Evolutionary conservation across 2,329 filamentous ascomycete genomes (phyloP), one percentile per base, ranked within the genome.

Genomic region (Calonectria multiphialidica): DNA sequence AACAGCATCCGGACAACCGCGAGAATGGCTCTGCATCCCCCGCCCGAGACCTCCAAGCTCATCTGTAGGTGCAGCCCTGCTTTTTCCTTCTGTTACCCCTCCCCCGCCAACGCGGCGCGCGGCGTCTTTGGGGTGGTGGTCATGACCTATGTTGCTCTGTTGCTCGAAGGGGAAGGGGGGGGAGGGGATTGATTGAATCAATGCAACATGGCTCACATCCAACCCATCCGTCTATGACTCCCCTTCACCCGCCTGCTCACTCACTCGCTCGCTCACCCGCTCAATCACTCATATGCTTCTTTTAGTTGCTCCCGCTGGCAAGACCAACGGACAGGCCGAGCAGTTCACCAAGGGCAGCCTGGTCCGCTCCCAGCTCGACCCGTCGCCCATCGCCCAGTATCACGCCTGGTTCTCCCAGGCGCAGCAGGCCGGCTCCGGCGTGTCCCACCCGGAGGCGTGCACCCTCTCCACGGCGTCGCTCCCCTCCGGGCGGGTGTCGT

Each of bases 331-430:
- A 2, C 93, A 94, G 82, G 95, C 95, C 13, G 91, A 90, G 28
- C 95, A 98, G 83, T 98, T 96, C 87, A 91, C 89, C 62, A 84
- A 83, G 66, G 90, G 90, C 77, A 87, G 88, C 1, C 90, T 98
- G 35, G 87, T 88, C 42, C 88, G 86, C 57, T 79, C 83, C 1
- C 89, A 95, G 80, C 91, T 97, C 21, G 83, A 90, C 78, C 68
- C 86, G 10, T 89, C 89, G 67, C 97, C 97, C 0, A 91, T 96
- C 70, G 87, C 88, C 37, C 97, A 98, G 86, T 99, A 98, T 87
- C 90, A 98, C 86, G 83, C 86, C 73, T 99, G 97, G 97, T 99
- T 98, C 89, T 88, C 90, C 15, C 89, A 92, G 72, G 94, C 96
- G 0, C 90, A 93, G 74, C 80, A 81, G 65, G 66, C 87, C 6